Base-by-base conservation (phyloP, 2,329 filamentous ascomycete genomes). In the Pseudocercospora fuligena region DNA sequence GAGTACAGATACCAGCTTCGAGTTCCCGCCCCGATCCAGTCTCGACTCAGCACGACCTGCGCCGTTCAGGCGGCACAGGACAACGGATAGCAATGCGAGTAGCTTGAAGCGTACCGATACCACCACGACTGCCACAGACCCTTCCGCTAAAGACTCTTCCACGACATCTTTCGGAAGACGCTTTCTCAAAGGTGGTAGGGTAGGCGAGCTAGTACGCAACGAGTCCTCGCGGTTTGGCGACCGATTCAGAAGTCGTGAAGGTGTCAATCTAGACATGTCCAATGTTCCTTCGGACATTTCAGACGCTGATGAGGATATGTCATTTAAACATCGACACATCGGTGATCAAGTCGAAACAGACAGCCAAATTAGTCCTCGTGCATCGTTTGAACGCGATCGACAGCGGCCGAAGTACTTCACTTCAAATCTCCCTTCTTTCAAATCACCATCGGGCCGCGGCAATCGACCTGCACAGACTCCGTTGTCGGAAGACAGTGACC, bases 131-230 rank as follows among this genome's bases (percentile, higher is more conserved):
- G 64, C 60, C 5, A 54, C 43, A 12, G 63, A 59, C 14, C 62
- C 56, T 6, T 63, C 70, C 2, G 62, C 60, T 4, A 80, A 79
- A 67, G 81, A 83, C 46, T 76, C 78, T 5, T 73, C 76, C 46
- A 87, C 87, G 9, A 25, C 56, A 36, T 88, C 87, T 40, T 83
- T 93, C 8, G 87, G 89, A 49, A 88, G 90, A 6, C 66, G 72
- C 11, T 89, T 97, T 57, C 90, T 97, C 79, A 94, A 93, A 79
- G 90, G 89, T 2, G 87, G 88, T 59, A 85, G 91, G 63, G 88
- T 94, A 69, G 91, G 92, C 67, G 91, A 88, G 31, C 85, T 92
- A 31, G 86, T 96, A 2, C 85, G 87, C n/a, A 84, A 83, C 67
- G 88, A 90, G 72, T 84, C 89, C 7, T 85, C 86, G 0, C 87